phyloP scores from a whole-genome alignment of 768 basidiomycete species.

The Dictyophora rubrovolvata region DNA sequence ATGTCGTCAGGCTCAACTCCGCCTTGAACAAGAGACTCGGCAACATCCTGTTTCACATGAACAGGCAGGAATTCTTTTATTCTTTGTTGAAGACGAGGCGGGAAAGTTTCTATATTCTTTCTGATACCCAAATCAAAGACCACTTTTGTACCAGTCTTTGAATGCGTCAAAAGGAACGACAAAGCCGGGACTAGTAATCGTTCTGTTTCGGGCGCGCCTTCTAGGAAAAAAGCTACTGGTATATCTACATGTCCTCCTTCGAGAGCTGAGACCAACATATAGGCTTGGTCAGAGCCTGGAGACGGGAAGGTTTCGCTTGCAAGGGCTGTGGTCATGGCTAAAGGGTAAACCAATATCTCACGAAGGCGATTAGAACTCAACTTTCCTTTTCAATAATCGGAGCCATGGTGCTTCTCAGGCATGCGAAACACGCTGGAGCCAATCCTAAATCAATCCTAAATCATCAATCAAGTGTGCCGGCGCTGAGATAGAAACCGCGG shows the following conservation, averaged over 20 bases:
- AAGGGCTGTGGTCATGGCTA: no score
- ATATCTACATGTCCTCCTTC: constrained; percentile 39
- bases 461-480: no score
- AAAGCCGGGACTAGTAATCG: constrained; percentile 32
- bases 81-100: constrained; percentile 24
- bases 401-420: no score
- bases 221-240: constrained; percentile 28
- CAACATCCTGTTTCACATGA: constrained; percentile 21
- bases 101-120: constrained; percentile 33
- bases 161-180: constrained; percentile 44
- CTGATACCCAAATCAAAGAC: constrained; percentile 53
- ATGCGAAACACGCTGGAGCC: no score
- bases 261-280: constrained; percentile 44
- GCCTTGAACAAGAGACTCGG: constrained; percentile 40
- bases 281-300: constrained; percentile 35
- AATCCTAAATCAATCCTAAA: no score
- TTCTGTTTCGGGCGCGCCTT: constrained; percentile 22
- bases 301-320: constrained; percentile 17
- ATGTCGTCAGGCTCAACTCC: constrained; percentile 34
- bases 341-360: no score
- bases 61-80: constrained; percentile 14
- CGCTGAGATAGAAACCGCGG: no score
- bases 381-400: no score
- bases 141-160: constrained; percentile 27
- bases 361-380: no score